Conservation (phyloP, 352 stramenopile species). For the Pythium pyrilobum region DNA sequence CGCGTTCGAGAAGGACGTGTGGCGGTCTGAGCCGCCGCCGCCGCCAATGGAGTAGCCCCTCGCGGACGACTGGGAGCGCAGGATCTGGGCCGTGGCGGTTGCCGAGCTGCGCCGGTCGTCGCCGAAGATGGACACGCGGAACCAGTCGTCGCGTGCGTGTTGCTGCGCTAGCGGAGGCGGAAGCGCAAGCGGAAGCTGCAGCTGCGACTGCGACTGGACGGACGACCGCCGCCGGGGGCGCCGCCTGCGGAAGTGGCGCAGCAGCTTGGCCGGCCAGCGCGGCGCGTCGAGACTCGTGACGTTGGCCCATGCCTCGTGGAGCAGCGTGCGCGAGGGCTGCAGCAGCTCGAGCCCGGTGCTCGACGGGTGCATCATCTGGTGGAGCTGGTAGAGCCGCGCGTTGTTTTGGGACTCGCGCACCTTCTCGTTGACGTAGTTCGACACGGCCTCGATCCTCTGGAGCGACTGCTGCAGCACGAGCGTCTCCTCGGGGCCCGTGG, state of each 20-base stretch:
- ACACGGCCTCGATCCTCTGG: slow-evolving; percentile 39
- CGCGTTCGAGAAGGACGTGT: slow-evolving; percentile 16
- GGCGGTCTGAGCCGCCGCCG: neutral
- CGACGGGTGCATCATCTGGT: slow-evolving; percentile 32
- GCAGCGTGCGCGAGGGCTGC: slow-evolving; percentile 38
- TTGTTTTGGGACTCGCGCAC: slow-evolving; percentile 64
- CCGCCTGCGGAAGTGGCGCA: slow-evolving; percentile 7
- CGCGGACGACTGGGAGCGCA: neutral
- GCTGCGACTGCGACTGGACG: neutral
- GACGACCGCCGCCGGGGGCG: slow-evolving; percentile 7
- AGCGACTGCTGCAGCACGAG: slow-evolving; percentile 34
- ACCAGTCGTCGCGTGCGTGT: slow-evolving; percentile 11
- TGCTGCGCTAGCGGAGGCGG: neutral
- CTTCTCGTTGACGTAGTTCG: slow-evolving; percentile 55
- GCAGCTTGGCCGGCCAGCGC: slow-evolving; percentile 23
- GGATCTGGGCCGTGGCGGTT: slow-evolving; percentile 4
- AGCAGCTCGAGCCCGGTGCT: slow-evolving; percentile 33
- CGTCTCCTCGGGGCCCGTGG: slow-evolving; percentile 22
- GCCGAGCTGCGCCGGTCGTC: slow-evolving; percentile 18
- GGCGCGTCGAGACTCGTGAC: slow-evolving; percentile 30
- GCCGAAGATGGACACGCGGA: slow-evolving; percentile 5
- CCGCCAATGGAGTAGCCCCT: neutral
- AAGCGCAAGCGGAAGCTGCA: no score
- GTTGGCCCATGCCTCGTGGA: slow-evolving; percentile 31
- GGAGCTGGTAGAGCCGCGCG: slow-evolving; percentile 33